These are phyloP conservation scores for Dictyostelium firmibasis DNA, from an alignment of 78 protist species.

Conservation along the genomic window DNA sequence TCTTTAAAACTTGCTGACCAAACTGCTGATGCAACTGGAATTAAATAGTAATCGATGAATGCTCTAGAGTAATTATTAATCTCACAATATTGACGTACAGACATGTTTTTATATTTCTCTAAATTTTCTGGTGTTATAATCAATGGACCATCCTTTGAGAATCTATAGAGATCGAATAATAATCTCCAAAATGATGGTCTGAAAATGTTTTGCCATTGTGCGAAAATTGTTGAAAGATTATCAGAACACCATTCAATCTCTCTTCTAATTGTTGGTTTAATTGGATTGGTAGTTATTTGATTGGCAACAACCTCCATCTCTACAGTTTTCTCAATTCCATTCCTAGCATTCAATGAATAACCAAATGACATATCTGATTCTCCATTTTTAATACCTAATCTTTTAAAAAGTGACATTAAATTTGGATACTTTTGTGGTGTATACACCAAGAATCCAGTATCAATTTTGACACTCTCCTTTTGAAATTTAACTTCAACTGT, in stretches of 20 bases:
- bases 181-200: conserved; percentile 44
- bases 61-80: conserved; percentile 23
- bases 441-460: conserved; percentile 46
- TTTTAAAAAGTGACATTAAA: conserved; percentile 23
- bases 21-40: conserved; percentile 54
- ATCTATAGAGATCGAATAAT: conserved; percentile 23
- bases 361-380: conserved; percentile 17
- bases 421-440: conserved; percentile 40
- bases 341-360: conserved; percentile 25
- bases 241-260: conserved; percentile 64
- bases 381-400: conserved; percentile 14
- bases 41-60: conserved; percentile 30
- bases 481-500: conserved; percentile 33
- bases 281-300: neutral
- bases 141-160: conserved; percentile 29
- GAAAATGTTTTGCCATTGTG: conserved; percentile 31
- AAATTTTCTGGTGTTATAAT: neutral
- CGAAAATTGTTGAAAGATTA: conserved; percentile 14
- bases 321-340: neutral
- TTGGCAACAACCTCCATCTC: neutral
- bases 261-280: neutral
- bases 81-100: conserved; percentile 14
- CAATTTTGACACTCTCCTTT: conserved; percentile 18
- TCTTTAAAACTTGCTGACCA: conserved; percentile 57
- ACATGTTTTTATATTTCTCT: neutral